phyloP scores from a whole-genome alignment of 768 basidiomycete species.

The Panaeolus cyanescens region DNA sequence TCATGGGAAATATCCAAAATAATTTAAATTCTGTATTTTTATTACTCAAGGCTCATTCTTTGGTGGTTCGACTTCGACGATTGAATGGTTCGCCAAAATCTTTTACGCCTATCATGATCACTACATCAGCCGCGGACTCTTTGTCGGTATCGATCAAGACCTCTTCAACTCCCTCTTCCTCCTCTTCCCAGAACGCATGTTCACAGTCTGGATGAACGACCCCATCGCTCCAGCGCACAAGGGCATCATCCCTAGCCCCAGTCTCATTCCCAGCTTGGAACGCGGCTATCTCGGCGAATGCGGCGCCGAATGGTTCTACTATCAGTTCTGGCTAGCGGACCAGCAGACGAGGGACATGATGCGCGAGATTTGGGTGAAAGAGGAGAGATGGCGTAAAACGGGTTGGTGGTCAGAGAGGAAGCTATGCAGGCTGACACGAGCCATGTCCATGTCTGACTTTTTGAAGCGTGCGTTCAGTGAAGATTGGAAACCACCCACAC shows the following conservation, averaged over 20 bases:
- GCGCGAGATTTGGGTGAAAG: slow-evolving; percentile 22
- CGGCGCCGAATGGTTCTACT: slow-evolving; percentile 47
- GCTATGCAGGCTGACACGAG: slow-evolving; percentile 25
- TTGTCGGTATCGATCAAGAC: slow-evolving; percentile 59
- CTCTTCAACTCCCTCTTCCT: slow-evolving; percentile 40
- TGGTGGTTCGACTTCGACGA: slow-evolving; percentile 45
- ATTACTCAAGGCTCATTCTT: slow-evolving; percentile 51
- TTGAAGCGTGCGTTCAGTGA: slow-evolving; percentile 24
- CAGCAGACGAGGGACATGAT: slow-evolving; percentile 15
- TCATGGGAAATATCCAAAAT: not conserved
- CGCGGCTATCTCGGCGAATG: slow-evolving; percentile 37
- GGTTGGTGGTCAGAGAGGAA: slow-evolving; percentile 30
- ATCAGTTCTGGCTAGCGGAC: slow-evolving; percentile 49
- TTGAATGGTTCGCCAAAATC: slow-evolving; percentile 45
- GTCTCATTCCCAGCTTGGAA: slow-evolving; percentile 15
- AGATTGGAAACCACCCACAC: slow-evolving; percentile 19
- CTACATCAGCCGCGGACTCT: slow-evolving; percentile 44
- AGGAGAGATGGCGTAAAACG: slow-evolving; percentile 23
- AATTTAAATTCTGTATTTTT: not conserved
- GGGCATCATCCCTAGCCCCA: slow-evolving; percentile 8
- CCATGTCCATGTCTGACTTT: slow-evolving; percentile 22
- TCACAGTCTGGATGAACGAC: slow-evolving; percentile 41
- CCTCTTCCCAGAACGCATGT: slow-evolving; percentile 46
- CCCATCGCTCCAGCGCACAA: slow-evolving; percentile 24
- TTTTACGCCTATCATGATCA: slow-evolving; percentile 55